Evolutionary conservation across 192 early-diverging fungal genomes (phyloP).

Genomic region (Entrophospora sp.): DNA sequence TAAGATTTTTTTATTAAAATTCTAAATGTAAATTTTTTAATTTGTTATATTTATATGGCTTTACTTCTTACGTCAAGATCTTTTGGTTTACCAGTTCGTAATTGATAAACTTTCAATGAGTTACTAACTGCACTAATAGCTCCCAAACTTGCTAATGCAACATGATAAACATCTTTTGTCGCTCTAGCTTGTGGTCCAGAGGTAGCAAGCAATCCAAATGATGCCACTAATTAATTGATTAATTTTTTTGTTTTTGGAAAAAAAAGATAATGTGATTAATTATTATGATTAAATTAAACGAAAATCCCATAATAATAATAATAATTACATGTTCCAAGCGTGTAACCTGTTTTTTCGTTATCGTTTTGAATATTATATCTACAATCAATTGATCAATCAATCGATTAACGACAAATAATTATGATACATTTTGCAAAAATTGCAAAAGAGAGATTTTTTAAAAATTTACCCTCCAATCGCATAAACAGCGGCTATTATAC

Average conservation of each 20-base stretch:
- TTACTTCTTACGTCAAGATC: neutral
- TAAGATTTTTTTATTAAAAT: too few species aligned
- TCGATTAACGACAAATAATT: neutral
- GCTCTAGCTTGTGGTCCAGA: conserved; percentile 8
- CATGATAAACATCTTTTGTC: conserved; percentile 7
- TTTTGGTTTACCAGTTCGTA: neutral
- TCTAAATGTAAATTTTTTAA: too few species aligned
- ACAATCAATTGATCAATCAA: neutral
- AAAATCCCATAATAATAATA: neutral
- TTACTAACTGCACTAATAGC: neutral
- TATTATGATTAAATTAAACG: neutral
- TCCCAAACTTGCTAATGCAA: neutral
- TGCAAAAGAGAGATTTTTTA: neutral
- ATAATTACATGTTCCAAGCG: neutral
- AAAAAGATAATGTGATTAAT: neutral
- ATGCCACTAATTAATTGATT: neutral
- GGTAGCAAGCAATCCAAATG: neutral
- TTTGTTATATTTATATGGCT: too few species aligned
- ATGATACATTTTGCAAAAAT: neutral
- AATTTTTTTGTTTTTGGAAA: too few species aligned
- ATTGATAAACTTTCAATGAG: conserved; percentile 8
- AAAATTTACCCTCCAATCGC: neutral
- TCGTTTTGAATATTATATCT: neutral
- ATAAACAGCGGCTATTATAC: neutral
- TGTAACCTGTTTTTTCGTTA: neutral